Evolutionary conservation across 73 alveolate genomes (phyloP), one percentile per base, ranked within the genome.

Genomic region (Halteria grandinella): DNA sequence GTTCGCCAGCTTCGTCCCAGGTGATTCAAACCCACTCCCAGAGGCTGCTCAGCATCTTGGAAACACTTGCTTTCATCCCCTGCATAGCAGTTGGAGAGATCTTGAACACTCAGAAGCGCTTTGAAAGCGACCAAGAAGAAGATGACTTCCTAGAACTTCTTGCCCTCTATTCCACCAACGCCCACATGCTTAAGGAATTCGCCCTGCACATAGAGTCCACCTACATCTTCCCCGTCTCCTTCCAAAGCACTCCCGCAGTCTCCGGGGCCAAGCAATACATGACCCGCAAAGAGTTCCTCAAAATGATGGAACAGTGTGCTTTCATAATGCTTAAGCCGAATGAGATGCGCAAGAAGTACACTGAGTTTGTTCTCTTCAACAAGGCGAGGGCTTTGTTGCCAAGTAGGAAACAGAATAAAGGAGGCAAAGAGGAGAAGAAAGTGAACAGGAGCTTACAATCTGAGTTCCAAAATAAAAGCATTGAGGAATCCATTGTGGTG

Each of bases 341-440:
- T 47, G 80, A 66, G 53, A 44, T 66, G 11, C 43, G 80, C 40
- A 66, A 66, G 29, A 66, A 66, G 47, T 66, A 66, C 21, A 66
- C 80, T 1, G 80, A 66, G 34, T 66, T 25, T 25, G 80, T 66
- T 27, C 32, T 54, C 55, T 21, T 45, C 24, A 66, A 66, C 37
- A 66, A 45, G 31, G 80, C 80, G 10, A 41, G 80, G 47, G 80
- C 80, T 20, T 20, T 66, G 54, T 34, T 66, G 1, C 77, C 77
- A n/a, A n/a, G n/a, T n/a, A n/a, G n/a, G n/a, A n/a, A n/a, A n/a
- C n/a, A n/a, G n/a, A n/a, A n/a, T n/a, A n/a, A n/a, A n/a, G n/a
- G n/a, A n/a, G n/a, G n/a, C n/a, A n/a, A n/a, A n/a, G n/a, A n/a
- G n/a, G n/a, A n/a, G n/a, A n/a, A n/a, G n/a, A n/a, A n/a, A n/a